Percentiles rank a stretch among this genome's conserved stretches.
phyloP scores from a whole-genome alignment of 176 grass and related monocot species.

The Poa pratensis region DNA sequence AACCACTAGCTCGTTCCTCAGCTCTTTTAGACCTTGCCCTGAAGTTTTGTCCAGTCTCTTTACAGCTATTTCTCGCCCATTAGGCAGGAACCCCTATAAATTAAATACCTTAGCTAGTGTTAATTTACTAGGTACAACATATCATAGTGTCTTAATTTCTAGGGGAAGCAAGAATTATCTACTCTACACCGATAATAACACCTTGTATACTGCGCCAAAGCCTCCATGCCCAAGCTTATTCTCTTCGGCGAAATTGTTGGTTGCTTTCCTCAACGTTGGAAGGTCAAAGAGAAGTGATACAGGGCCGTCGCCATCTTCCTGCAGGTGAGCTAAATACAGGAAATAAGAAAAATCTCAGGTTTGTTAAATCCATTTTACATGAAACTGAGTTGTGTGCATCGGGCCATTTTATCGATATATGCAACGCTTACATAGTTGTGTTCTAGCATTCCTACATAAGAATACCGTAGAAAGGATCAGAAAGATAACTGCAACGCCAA shows the following conservation, averaged over 20 bases:
- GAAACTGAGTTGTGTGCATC: too few species aligned
- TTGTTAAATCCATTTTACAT: too few species aligned
- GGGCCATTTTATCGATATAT: neutral
- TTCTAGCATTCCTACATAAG: conserved; percentile 1
- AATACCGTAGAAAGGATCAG: neutral
- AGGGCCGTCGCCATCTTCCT: neutral
- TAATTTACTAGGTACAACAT: too few species aligned
- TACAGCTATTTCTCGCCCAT: conserved; percentile 40
- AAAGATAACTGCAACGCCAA: conserved; percentile 3
- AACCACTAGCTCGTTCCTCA: conserved; percentile 54
- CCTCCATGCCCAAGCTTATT: conserved; percentile 75
- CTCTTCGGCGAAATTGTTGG: conserved; percentile 51
- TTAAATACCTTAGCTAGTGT: too few species aligned
- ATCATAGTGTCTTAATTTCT: too few species aligned
- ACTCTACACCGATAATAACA: neutral
- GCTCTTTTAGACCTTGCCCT: conserved; percentile 37
- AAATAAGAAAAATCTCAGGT: neutral
- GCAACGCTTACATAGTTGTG: conserved; percentile 14
- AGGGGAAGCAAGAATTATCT: too few species aligned
- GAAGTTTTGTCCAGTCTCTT: conserved; percentile 41
- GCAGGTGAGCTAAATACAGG: neutral
- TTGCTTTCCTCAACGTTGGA: conserved; percentile 47
- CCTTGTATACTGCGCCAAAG: conserved; percentile 16
- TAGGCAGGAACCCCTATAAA: conserved; percentile 39
- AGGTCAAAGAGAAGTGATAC: conserved; percentile 54